phyloP scores from a whole-genome alignment of 1,139 yeast species.

The Saccharomycopsis hybrid region DNA sequence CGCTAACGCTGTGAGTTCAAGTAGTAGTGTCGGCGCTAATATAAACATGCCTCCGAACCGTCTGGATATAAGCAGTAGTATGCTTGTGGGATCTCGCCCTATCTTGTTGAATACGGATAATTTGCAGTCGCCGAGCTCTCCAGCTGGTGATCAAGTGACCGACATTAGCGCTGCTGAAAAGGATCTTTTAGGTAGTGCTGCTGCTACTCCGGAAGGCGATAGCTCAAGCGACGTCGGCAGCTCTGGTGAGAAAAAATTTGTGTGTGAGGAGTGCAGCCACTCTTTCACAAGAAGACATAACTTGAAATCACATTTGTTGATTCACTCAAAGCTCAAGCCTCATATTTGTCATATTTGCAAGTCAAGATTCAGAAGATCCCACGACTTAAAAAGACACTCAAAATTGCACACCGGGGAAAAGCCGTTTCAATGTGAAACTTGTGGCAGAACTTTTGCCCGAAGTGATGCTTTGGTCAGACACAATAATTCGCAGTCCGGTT shows the following conservation, averaged over 20 bases:
- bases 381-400: slow-evolving; percentile 71
- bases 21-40: too few relatives aligned
- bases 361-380: slow-evolving; percentile 60
- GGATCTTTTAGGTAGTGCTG: too few relatives aligned
- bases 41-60: too few relatives aligned
- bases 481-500: slow-evolving; percentile 33
- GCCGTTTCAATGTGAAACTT: slow-evolving; percentile 55
- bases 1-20: too few relatives aligned
- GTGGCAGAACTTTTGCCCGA: slow-evolving; percentile 66
- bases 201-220: too few relatives aligned
- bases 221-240: not conserved
- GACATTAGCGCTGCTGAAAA: too few relatives aligned
- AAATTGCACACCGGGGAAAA: slow-evolving; percentile 73
- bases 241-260: slow-evolving; percentile 27
- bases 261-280: slow-evolving; percentile 55
- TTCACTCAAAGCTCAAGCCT: slow-evolving; percentile 63
- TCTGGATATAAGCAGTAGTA: too few relatives aligned
- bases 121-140: too few relatives aligned
- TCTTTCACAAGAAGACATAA: slow-evolving; percentile 67
- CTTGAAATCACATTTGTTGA: slow-evolving; percentile 64
- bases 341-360: slow-evolving; percentile 61
- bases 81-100: too few relatives aligned
- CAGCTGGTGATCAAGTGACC: too few relatives aligned
- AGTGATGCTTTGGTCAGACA: slow-evolving; percentile 72
- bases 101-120: too few relatives aligned